Evolutionary conservation across 306 rosid genomes (phyloP), one percentile per base, ranked within the genome.

Genomic region (Cajanus cajan): DNA sequence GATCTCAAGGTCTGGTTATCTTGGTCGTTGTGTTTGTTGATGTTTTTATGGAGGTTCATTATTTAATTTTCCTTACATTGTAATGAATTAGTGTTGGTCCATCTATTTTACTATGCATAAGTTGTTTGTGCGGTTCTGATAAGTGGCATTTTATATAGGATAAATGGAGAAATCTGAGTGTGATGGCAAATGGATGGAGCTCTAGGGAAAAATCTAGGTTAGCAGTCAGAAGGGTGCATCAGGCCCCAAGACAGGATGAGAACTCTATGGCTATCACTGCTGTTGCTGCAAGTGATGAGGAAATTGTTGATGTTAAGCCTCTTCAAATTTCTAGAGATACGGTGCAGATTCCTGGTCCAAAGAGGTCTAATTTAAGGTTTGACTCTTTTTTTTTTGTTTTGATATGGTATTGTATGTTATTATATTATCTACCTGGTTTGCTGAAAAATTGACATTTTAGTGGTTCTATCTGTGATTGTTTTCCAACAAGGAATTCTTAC

Each of bases 81-180:
- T 47, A 31, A 78, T 82, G 59, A 68, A 73, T 34, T 68, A 68
- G 5, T 77, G 76, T 36, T 58, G 84, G 72, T 33, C 62, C 63
- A 52, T 73, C 33, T 7, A n/a, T 34, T 16, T 39, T 73, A 5
- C 7, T 4, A 33, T 59, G 25, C 45, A 25, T 12, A 44, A 47
- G 11, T 63, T 54, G 48, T 67, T 57, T 15, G 19, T 85, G 54
- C 62, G 78, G 78, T 69, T 69, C 55, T 79, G 36, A 31, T 84
- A 45, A 45, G 72, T 67, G 76, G n/a, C n/a, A 12, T 74, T n/a
- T 39, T 70, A 76, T 43, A 61, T 78, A 95, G 99, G 99, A 95
- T 85, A 95, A 95, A 86, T 95, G 99, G 99, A 88, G 98, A 86
- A 95, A 93, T 86, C 87, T 93, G 88, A 90, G 96, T 64, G 98